Evolutionary conservation across 805 yeast species (phyloP).

Genomic region (Schwanniomyces occidentalis): DNA sequence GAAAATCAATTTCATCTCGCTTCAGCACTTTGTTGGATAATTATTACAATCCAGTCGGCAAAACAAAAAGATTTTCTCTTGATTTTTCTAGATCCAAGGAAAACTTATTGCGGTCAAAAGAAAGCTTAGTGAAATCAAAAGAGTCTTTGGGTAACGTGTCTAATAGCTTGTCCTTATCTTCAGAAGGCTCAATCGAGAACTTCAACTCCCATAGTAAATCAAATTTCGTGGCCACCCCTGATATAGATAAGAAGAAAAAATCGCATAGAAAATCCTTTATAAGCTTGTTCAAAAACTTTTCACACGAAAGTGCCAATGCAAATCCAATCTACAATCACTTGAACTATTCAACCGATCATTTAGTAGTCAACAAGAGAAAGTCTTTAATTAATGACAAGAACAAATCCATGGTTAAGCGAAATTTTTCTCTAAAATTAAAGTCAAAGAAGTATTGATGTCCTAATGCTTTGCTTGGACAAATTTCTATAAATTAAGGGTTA

Average conservation of each 20-base stretch:
- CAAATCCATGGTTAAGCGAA: constrained; percentile 12
- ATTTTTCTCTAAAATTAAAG: constrained; percentile 17
- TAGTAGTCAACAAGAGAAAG: constrained; percentile 1
- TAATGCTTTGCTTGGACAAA: too few relatives aligned
- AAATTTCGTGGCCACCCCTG: too few relatives aligned
- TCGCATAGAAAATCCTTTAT: constrained; percentile 16
- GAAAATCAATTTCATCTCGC: constrained; percentile 16
- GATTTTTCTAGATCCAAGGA: constrained; percentile 7
- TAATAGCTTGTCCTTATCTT: too few relatives aligned
- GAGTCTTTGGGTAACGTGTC: too few relatives aligned
- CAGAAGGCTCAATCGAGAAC: too few relatives aligned
- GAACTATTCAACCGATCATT: constrained; percentile 1
- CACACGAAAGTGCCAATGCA: neutral
- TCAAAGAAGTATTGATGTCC: constrained; percentile 11
- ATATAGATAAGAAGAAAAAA: constrained; percentile 4
- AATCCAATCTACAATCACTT: too few relatives aligned
- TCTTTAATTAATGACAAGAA: constrained; percentile 5
- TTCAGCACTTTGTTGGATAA: constrained; percentile 18
- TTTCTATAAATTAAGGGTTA: too few relatives aligned
- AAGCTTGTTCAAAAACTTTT: constrained; percentile 11
- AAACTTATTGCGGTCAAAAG: constrained; percentile 6
- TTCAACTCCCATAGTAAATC: too few relatives aligned
- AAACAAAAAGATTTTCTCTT: constrained; percentile 5
- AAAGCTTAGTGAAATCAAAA: neutral
- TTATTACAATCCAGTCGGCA: constrained; percentile 18